Evolutionary conservation across 148 eudicot genomes (phyloP).

Genomic region (Fagopyrum homotropicum): DNA sequence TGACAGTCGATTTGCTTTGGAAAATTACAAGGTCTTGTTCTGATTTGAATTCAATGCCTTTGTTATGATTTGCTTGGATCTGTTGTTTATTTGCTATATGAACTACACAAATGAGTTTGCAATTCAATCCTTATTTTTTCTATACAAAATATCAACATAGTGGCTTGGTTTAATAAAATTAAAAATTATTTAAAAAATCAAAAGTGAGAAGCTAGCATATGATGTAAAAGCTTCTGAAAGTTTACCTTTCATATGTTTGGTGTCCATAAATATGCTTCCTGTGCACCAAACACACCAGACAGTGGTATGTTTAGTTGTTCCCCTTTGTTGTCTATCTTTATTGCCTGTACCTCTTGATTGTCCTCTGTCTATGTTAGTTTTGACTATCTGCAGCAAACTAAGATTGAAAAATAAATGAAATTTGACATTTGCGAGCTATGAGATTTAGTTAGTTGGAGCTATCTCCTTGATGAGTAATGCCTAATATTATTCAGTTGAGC

Average conservation of each 20-base stretch:
- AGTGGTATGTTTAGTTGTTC: neutral
- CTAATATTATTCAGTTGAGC: neutral
- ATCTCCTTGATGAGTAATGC: neutral
- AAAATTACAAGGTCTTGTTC: conserved; percentile 74
- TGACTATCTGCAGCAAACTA: neutral
- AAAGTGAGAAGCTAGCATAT: neutral
- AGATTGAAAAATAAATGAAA: neutral
- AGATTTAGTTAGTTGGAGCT: neutral
- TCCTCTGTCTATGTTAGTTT: neutral
- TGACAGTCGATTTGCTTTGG: conserved; percentile 86
- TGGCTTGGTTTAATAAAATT: neutral
- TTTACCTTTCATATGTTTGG: neutral
- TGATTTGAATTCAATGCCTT: neutral
- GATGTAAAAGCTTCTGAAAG: neutral
- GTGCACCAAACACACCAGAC: neutral
- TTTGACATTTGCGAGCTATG: neutral
- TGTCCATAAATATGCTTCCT: neutral
- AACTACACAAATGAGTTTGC: neutral
- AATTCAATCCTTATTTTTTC: neutral
- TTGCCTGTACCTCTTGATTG: neutral
- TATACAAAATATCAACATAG: neutral
- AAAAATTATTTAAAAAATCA: neutral
- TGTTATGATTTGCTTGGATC: neutral
- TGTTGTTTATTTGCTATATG: neutral
- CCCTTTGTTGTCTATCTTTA: neutral